These are phyloP conservation scores for Rubus idaeus DNA, from an alignment of 306 rosid genomes.

Conservation along the genomic window DNA sequence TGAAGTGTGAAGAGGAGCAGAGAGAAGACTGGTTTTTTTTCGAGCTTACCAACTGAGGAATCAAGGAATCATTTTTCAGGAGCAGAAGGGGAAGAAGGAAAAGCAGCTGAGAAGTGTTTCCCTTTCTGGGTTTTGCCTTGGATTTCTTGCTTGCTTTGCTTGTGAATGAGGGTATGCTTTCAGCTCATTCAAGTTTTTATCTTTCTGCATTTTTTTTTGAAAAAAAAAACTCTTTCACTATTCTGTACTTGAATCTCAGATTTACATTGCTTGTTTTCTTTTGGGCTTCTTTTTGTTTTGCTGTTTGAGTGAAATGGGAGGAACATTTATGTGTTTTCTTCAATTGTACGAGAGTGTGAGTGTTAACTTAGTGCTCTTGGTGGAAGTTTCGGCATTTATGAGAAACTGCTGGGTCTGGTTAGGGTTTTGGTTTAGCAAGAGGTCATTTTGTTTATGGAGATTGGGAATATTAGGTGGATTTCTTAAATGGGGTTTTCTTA, in stretches of 20 bases:
- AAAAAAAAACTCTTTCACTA: neutral
- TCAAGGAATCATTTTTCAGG: conserved; percentile 47
- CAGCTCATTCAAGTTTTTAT: conserved; percentile 29
- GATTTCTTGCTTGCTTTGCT: conserved; percentile 37
- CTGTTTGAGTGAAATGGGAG: conserved; percentile 23
- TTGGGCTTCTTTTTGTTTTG: conserved; percentile 23
- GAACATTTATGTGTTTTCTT: conserved; percentile 12
- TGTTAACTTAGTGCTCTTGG: conserved; percentile 18
- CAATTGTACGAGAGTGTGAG: conserved; percentile 6
- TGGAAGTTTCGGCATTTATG: conserved; percentile 10
- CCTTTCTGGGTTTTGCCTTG: conserved; percentile 42
- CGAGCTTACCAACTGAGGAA: conserved; percentile 38
- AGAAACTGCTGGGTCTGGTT: neutral
- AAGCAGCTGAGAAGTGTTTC: conserved; percentile 29
- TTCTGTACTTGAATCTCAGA: conserved; percentile 53
- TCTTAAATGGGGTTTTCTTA: conserved; percentile 42
- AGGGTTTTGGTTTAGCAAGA: conserved; percentile 18
- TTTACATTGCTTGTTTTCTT: conserved; percentile 37
- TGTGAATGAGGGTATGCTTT: conserved; percentile 44
- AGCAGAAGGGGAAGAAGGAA: conserved; percentile 20
- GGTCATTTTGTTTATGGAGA: conserved; percentile 23
- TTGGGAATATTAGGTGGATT: conserved; percentile 25
- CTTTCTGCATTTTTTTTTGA: neutral
- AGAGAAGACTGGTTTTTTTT: conserved; percentile 19
- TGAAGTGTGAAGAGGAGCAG: conserved; percentile 22